These are phyloP conservation scores for Colletotrichum agaves DNA, from an alignment of 2,329 filamentous ascomycete genomes.

Conservation along the genomic window DNA sequence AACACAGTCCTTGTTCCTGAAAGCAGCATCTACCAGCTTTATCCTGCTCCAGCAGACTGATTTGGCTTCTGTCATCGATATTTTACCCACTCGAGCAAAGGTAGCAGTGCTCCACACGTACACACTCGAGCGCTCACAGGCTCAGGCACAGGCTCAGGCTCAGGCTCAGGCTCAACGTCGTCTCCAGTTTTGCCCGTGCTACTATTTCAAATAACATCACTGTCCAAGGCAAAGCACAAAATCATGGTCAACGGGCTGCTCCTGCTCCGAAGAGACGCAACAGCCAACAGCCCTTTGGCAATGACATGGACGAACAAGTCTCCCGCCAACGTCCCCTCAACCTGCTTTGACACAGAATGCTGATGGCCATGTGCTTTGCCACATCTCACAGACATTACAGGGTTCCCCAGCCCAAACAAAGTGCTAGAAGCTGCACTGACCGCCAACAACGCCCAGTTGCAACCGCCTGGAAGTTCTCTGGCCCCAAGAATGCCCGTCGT, in stretches of 20 bases:
- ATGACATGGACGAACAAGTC: neutral
- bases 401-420: conserved; percentile 3
- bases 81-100: conserved; percentile 8
- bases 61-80: conserved; percentile 4
- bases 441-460: neutral
- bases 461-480: neutral
- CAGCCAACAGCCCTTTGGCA: neutral
- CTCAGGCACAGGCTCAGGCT: conserved; percentile 3
- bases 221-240: conserved; percentile 1
- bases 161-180: conserved; percentile 4
- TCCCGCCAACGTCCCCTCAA: conserved; percentile 4
- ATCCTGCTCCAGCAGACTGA: neutral
- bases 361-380: conserved; percentile 6
- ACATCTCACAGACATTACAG: conserved; percentile 18
- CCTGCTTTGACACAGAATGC: neutral
- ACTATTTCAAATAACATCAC: conserved; percentile 22
- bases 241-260: neutral
- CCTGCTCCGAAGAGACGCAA: neutral
- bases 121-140: neutral
- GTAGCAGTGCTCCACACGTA: neutral
- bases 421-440: neutral
- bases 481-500: conserved; percentile 17
- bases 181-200: conserved; percentile 25
- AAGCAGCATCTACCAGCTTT: neutral
- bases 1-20: conserved; percentile 3